Base-by-base conservation (phyloP, 371 early-diverging fungal genomes). In the Mucor circinelloides region DNA sequence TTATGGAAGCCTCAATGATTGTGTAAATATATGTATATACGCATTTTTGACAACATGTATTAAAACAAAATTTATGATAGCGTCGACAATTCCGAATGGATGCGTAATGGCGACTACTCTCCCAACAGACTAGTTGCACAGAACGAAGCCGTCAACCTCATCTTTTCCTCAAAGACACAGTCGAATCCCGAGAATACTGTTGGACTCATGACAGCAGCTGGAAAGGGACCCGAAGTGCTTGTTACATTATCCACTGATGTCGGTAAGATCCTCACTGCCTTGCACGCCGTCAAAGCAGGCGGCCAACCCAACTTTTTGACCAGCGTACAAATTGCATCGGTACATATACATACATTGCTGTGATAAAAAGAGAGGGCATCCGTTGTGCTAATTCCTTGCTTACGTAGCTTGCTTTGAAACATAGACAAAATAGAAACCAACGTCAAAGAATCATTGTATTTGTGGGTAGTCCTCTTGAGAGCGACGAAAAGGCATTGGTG, bases 81-180 rank as follows among this genome's bases (percentile, higher is more conserved):
- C n/a, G 81, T 97, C 63, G 99, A 98, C 80, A 99, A 98, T 85
- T 98, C 97, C 34, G 98, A 99, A 79, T 99, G 96, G 96, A 94
- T 97, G 93, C 88, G 99, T 74, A 99, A 99, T 73, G 99, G 98
- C 70, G 99, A 99, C 77, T 99, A 95, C 81, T 92, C 93, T 63
- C 99, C 99, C 28, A 94, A 91, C 40, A 91, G 99, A 71, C 82
- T 94, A 72, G 93, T 94, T 69, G 96, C 98, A 57, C 99, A 99
- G 80, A 89, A 89, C 60, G 99, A 99, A 82, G 93, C 97, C 8
- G 94, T 95, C 70, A 94, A 94, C 74, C 83, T 94, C 63, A 82
- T 99, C 73, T 97, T 99, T 78, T 87, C 89, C 55, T 91, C 93
- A 54, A 98, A 97, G 79, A 95, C 94, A 25, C 93, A 93, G 66